phyloP scores from a whole-genome alignment of 1,284 basidiomycete species.

The Mrakiaceae sp. region DNA sequence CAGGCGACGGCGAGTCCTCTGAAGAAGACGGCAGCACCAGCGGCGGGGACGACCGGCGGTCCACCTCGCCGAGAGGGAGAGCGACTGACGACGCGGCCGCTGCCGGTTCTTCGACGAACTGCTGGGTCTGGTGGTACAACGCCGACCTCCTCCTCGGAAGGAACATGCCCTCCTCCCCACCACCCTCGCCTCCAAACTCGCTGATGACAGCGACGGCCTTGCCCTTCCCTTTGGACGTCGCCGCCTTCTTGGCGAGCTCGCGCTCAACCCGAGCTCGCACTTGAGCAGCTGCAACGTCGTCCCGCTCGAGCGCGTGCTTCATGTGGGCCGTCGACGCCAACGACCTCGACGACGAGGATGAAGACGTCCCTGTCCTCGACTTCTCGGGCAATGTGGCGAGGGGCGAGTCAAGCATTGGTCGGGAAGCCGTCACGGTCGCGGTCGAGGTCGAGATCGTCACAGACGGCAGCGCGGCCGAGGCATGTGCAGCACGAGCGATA shows the following conservation, averaged over 20 bases:
- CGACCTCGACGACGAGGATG: background rate
- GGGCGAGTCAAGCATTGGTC: too few species aligned
- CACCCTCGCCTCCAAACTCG: slow-evolving; percentile 16
- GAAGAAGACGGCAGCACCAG: too few species aligned
- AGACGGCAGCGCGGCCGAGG: too few species aligned
- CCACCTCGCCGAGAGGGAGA: background rate
- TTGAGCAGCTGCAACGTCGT: background rate
- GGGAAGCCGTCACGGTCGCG: too few species aligned
- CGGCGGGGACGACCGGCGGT: background rate
- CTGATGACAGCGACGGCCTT: background rate
- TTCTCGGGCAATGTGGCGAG: too few species aligned
- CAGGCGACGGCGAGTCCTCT: background rate
- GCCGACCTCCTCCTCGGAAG: slow-evolving; percentile 6
- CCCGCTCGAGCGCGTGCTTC: slow-evolving; percentile 8
- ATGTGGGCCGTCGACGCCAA: background rate
- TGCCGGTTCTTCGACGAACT: background rate
- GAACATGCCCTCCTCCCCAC: slow-evolving; percentile 12
- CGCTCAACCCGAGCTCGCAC: background rate
- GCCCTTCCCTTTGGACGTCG: slow-evolving; percentile 4
- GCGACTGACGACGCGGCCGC: background rate
- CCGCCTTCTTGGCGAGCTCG: background rate
- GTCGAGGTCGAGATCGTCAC: too few species aligned
- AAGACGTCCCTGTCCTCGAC: too few species aligned
- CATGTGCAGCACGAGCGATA: too few species aligned
- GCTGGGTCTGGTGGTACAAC: background rate